phyloP scores from a whole-genome alignment of 768 basidiomycete genomes.

The Lentinula sp. region DNA sequence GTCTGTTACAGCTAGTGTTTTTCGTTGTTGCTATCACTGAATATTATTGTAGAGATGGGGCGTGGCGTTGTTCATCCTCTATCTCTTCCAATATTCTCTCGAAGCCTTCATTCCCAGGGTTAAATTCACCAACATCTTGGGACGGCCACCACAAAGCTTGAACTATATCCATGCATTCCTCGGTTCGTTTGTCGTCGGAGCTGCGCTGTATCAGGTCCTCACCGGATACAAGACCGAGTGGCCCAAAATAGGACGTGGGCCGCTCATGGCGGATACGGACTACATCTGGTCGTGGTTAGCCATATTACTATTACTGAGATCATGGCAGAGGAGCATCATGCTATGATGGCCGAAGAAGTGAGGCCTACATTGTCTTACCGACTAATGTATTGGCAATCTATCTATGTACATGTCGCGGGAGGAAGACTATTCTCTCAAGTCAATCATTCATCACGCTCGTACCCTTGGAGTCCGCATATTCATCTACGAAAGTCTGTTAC shows the following conservation, averaged over 20 bases:
- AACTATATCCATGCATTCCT: conserved; percentile 53
- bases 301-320: too few relatives aligned
- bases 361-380: not conserved
- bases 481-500: too few relatives aligned
- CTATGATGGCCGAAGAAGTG: not conserved
- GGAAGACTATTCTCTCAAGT: too few relatives aligned
- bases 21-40: not conserved
- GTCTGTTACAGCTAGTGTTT: conserved; percentile 17
- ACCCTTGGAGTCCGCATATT: too few relatives aligned
- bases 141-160: conserved; percentile 45
- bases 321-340: not conserved
- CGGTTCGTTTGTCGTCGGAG: conserved; percentile 41
- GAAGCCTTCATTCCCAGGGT: conserved; percentile 49
- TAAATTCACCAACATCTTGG: conserved; percentile 28
- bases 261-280: conserved; percentile 26
- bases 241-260: conserved; percentile 37
- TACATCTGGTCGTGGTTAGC: conserved; percentile 37
- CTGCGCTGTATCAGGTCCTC: conserved; percentile 44
- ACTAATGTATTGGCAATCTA: not conserved
- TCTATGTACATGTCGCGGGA: too few relatives aligned
- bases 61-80: conserved; percentile 41
- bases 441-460: too few relatives aligned
- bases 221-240: conserved; percentile 44
- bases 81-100: conserved; percentile 39
- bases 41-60: conserved; percentile 31